A percentile compares a stretch with the other conserved stretches of the same genome.
Conservation (phyloP, 257 asterid species). For the Solanum arcanum region DNA sequence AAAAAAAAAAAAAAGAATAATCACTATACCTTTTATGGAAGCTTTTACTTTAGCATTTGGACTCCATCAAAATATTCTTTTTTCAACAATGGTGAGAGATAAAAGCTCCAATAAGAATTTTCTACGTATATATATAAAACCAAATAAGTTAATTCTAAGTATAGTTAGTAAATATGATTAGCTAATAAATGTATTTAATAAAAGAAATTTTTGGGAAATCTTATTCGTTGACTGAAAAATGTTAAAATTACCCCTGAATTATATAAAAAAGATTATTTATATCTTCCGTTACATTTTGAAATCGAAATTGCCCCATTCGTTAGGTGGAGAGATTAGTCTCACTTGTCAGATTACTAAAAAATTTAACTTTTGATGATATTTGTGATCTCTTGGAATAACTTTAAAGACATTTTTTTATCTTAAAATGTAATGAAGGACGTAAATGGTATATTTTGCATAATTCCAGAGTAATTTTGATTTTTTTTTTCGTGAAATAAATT, state of each 20-base stretch:
- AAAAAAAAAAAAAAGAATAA: not conserved
- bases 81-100: not conserved
- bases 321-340: not conserved
- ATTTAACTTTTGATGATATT: too few species aligned
- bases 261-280: fast-evolving
- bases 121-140: not conserved
- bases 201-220: not conserved
- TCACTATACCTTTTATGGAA: not conserved
- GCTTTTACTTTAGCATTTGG: not conserved
- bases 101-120: not conserved
- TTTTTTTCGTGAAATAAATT: not conserved
- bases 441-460: too few species aligned
- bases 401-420: too few species aligned
- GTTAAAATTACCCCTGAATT: fast-evolving
- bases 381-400: too few species aligned
- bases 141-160: not conserved
- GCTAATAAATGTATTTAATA: not conserved
- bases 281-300: fast-evolving
- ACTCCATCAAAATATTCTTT: not conserved
- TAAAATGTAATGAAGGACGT: too few species aligned
- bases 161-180: not conserved
- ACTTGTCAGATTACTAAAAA: not conserved
- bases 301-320: fast-evolving
- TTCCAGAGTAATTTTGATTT: fast-evolving
- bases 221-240: not conserved